Base-by-base conservation (phyloP, 768 basidiomycete genomes). In the Hygrophoropsis aurantiaca region DNA sequence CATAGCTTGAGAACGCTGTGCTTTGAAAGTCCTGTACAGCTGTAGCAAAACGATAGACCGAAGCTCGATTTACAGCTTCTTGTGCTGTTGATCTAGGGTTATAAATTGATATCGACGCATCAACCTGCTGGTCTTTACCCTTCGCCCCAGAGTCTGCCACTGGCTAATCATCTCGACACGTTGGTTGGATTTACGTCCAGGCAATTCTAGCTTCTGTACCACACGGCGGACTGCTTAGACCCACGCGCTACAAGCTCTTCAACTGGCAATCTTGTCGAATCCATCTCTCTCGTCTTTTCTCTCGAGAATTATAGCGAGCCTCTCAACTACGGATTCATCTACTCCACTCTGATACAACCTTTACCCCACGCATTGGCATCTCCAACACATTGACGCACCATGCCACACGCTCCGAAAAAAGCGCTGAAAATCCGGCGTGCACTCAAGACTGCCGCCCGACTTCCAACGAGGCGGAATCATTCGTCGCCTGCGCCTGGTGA, bases 401-500 rank as follows among this genome's bases (percentile, higher is more conserved):
- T 65, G 64, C 69, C 69, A 42, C 62, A 63, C 11, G 59, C 57
- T 9, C 67, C 71, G 11, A 74, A 73, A 54, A 64, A 70, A 48
- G 72, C 68, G 23, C 68, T 70, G 49, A 83, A 81, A 67, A 71
- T 85, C 36, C 74, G 75, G 21, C 74, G 77, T n/a, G 84, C 73
- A 1, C 74, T 86, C 65, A 81, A 78, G 59, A 72, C 73, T 7
- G 83, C 82, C 1, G 80, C 81, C 9, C 70, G 73, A 1, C 66
- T 84, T 26, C 81, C 82, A 11, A 68, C 69, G 4, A 68, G 68
- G 45, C 65, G 69, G 19, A 65, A 60, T 40, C 42, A 61, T 8
- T 62, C 72, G 53, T 61, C 65, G 1, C 82, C 85, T 0, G 53
- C 65, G 3, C 74, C 75, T 0, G 85, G 85, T 15, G 89, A 91